phyloP scores from a whole-genome alignment of 1,284 basidiomycete genomes.

The Peniophora sp. region DNA sequence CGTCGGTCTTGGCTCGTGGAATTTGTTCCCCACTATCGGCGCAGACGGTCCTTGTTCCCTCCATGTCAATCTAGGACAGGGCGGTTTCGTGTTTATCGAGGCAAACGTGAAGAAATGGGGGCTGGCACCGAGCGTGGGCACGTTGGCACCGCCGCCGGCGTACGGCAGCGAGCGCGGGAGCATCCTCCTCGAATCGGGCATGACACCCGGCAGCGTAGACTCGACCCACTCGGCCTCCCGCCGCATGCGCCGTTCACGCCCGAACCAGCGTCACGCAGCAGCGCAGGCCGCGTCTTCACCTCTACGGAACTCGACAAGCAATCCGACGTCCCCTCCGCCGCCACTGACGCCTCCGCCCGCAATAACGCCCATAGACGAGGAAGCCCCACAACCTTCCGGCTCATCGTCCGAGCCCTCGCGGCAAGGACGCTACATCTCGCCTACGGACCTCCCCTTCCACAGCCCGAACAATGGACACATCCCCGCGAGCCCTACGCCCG shows the following conservation, averaged over 20 bases:
- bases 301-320: conserved; percentile 33
- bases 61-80: conserved; percentile 92
- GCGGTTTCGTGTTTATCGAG: conserved; percentile 96
- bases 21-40: conserved; percentile 92
- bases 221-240: conserved; percentile 40
- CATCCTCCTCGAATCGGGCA: conserved; percentile 84
- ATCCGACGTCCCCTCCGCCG: conserved; percentile 28
- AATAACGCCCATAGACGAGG: conserved; percentile 71
- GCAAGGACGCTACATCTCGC: conserved; percentile 50
- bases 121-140: conserved; percentile 89
- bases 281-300: conserved; percentile 52
- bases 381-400: conserved; percentile 45
- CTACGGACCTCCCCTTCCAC: conserved; percentile 58
- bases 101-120: conserved; percentile 99
- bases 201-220: conserved; percentile 31
- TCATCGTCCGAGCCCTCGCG: conserved; percentile 36
- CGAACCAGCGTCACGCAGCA: conserved; percentile 24
- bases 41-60: conserved; percentile 91
- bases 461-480: conserved; percentile 40
- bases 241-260: conserved; percentile 51
- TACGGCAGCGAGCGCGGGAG: conserved; percentile 93
- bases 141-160: conserved; percentile 89
- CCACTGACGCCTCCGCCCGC: conserved; percentile 66
- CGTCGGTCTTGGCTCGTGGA: conserved; percentile 79
- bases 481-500: conserved; percentile 34